Conservation (phyloP, 2,329 filamentous ascomycete species). For the Colletotrichum sp. region DNA sequence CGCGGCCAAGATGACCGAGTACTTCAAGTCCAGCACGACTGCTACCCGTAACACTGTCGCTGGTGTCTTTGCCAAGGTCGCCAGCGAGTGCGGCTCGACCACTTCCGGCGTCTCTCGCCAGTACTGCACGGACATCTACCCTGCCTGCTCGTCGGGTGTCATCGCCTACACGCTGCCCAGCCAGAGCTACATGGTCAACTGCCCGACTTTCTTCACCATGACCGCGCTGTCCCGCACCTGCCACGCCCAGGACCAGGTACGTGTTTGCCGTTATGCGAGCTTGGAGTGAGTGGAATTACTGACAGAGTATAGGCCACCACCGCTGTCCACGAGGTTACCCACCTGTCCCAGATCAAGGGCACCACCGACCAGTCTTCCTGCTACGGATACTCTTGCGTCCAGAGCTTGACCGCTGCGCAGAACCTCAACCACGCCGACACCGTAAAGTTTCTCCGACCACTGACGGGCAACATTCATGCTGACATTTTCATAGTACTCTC, state of each 20-base stretch:
- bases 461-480: neutral
- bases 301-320: slow-evolving; percentile 46
- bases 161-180: slow-evolving; percentile 44
- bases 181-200: slow-evolving; percentile 64
- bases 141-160: slow-evolving; percentile 45
- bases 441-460: neutral
- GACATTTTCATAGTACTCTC: neutral
- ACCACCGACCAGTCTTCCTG: slow-evolving; percentile 62
- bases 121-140: slow-evolving; percentile 64
- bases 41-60: slow-evolving; percentile 54
- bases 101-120: slow-evolving; percentile 53
- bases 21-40: slow-evolving; percentile 65
- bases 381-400: slow-evolving; percentile 60
- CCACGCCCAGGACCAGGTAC: slow-evolving; percentile 70
- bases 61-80: slow-evolving; percentile 55
- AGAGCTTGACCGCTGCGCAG: slow-evolving; percentile 47
- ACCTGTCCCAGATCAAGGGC: slow-evolving; percentile 61
- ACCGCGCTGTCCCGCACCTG: slow-evolving; percentile 54
- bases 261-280: slow-evolving; percentile 40
- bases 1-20: slow-evolving; percentile 58
- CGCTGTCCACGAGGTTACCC: slow-evolving; percentile 69
- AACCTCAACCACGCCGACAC: slow-evolving; percentile 71
- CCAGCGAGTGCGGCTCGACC: slow-evolving; percentile 58
- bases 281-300: neutral
- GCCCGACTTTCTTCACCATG: slow-evolving; percentile 64